A percentile compares a stretch with the other conserved stretches of the same genome.
These are phyloP conservation scores for Calonectria hawksworthii DNA, from an alignment of 2,329 filamentous ascomycete genomes.

Conservation along the genomic window DNA sequence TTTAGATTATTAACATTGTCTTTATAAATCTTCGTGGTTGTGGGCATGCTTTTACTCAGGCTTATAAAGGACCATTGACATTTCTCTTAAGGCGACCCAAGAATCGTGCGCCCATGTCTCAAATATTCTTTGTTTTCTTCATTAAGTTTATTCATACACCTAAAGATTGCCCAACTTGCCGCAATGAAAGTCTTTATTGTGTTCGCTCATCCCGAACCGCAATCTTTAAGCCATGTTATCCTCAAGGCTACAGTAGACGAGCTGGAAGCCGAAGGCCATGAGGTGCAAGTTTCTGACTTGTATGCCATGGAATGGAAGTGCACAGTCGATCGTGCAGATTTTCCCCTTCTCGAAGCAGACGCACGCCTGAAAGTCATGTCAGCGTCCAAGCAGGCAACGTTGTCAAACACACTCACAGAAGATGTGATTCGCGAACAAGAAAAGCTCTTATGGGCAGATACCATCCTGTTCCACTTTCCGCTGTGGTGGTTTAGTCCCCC, in stretches of 20 bases:
- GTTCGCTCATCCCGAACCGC: slow-evolving; percentile 32
- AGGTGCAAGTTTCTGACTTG: slow-evolving; percentile 28
- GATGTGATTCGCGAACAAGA: slow-evolving; percentile 32
- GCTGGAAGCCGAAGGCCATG: slow-evolving; percentile 27
- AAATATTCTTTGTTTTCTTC: no score
- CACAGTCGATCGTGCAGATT: slow-evolving; percentile 25
- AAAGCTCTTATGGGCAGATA: slow-evolving; percentile 31
- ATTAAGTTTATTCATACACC: no score
- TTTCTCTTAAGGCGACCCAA: no score
- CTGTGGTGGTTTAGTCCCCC: slow-evolving; percentile 34
- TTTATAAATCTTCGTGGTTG: no score
- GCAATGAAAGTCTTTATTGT: slow-evolving; percentile 49
- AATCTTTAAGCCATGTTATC: slow-evolving; percentile 25
- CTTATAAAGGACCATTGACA: no score
- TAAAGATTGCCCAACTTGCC: slow-evolving; percentile 41
- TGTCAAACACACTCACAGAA: slow-evolving; percentile 21
- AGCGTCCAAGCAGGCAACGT: slow-evolving; percentile 19
- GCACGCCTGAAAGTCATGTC: slow-evolving; percentile 15
- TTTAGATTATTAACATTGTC: no score
- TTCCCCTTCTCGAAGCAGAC: slow-evolving; percentile 3
- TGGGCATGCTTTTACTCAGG: no score
- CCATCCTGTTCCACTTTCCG: slow-evolving; percentile 30
- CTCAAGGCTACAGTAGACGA: slow-evolving; percentile 22
- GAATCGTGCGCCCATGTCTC: no score
- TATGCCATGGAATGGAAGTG: slow-evolving; percentile 36